Evolutionary conservation across 2,329 filamentous ascomycete species (phyloP).

Genomic region (Beauveria sp.): DNA sequence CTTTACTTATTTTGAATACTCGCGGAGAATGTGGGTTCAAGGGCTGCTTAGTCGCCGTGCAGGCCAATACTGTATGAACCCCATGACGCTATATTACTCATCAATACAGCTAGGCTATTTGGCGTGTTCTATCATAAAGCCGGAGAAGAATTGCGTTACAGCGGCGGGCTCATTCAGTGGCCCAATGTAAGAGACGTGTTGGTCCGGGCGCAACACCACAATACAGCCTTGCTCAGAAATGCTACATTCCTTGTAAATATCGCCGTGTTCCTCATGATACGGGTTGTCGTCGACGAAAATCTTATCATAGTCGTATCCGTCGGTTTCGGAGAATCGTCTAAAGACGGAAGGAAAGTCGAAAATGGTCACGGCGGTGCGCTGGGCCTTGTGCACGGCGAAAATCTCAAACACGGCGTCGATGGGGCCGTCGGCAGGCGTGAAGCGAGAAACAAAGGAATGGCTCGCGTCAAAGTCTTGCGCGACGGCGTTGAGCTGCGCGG

Average conservation of each 20-base stretch:
- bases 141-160: constrained; percentile 27
- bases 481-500: constrained; percentile 36
- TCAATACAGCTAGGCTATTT: neutral
- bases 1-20: no score
- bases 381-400: constrained; percentile 50
- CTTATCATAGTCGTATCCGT: constrained; percentile 50
- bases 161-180: constrained; percentile 29
- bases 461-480: constrained; percentile 32
- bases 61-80: no score
- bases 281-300: constrained; percentile 47
- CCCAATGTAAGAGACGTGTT: constrained; percentile 47
- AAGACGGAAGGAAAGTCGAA: constrained; percentile 44
- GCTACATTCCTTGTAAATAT: constrained; percentile 49
- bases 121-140: constrained; percentile 15
- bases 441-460: constrained; percentile 10
- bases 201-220: constrained; percentile 57
- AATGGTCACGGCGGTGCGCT: constrained; percentile 40
- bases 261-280: constrained; percentile 44
- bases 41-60: no score
- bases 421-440: constrained; percentile 7
- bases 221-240: constrained; percentile 48
- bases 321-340: constrained; percentile 35
- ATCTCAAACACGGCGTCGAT: constrained; percentile 43
- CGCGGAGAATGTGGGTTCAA: no score
- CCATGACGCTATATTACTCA: no score